A percentile compares a stretch with the other conserved stretches of the same genome.
These are phyloP conservation scores for Penicillium italicum DNA, from an alignment of 2,329 filamentous ascomycete genomes.

Conservation along the genomic window DNA sequence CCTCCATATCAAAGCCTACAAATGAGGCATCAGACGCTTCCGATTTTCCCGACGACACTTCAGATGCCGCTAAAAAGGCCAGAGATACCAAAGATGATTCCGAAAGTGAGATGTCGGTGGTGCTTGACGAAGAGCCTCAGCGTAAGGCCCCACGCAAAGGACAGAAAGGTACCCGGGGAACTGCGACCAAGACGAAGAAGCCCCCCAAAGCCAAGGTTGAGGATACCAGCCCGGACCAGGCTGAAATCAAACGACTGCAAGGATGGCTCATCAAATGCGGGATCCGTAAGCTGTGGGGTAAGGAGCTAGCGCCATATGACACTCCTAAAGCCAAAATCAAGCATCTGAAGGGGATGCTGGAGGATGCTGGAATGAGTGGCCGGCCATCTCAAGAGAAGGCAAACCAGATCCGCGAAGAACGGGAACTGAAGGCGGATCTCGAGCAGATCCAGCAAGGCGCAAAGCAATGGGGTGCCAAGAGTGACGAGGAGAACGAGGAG, in stretches of 20 bases:
- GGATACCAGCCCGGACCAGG: constrained; percentile 61
- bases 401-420: constrained; percentile 76
- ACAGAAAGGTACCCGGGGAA: constrained; percentile 29
- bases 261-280: constrained; percentile 85
- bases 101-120: constrained; percentile 65
- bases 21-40: constrained; percentile 1
- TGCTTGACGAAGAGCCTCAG: constrained; percentile 71
- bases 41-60: constrained; percentile 16
- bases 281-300: constrained; percentile 84
- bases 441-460: constrained; percentile 81
- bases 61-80: constrained; percentile 11
- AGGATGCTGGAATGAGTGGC: constrained; percentile 80
- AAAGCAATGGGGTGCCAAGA: constrained; percentile 66
- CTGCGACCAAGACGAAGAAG: constrained; percentile 34
- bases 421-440: constrained; percentile 79
- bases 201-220: constrained; percentile 44
- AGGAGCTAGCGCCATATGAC: constrained; percentile 73
- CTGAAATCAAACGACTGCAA: constrained; percentile 84
- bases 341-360: constrained; percentile 74
- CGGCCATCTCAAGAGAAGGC: constrained; percentile 83
- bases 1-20: not conserved
- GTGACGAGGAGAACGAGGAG: constrained; percentile 39
- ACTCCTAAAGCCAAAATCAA: constrained; percentile 75
- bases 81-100: constrained; percentile 49
- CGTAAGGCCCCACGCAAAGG: constrained; percentile 57